Evolutionary conservation across 495 filamentous ascomycete genomes (phyloP).

Genomic region (Penicillium pancosmium): DNA sequence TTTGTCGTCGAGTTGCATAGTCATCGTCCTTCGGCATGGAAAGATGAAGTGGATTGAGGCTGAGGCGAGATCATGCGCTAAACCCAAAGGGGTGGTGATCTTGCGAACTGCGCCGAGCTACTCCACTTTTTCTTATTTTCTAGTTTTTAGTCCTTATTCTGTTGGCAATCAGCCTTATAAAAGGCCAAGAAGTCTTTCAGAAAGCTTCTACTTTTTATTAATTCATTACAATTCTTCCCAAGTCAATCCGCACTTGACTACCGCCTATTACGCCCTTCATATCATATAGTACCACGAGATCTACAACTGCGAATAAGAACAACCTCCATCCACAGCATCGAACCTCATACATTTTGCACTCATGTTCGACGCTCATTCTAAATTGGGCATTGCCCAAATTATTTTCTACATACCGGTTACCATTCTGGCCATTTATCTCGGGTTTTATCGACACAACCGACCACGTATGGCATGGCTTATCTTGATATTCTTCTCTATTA

Average conservation of each 20-base stretch:
- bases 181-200: no score
- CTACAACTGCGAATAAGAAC: no score
- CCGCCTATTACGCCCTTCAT: no score
- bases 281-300: no score
- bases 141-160: no score
- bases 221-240: no score
- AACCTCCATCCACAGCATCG: no score
- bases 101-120: slow-evolving; percentile 9
- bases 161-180: no score
- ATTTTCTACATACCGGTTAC: slow-evolving; percentile 29
- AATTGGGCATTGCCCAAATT: slow-evolving; percentile 28
- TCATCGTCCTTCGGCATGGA: neutral
- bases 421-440: slow-evolving; percentile 14
- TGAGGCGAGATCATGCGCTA: neutral
- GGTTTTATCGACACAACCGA: slow-evolving; percentile 22
- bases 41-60: neutral
- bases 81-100: slow-evolving; percentile 18
- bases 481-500: slow-evolving; percentile 14
- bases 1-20: no score
- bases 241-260: no score
- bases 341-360: neutral
- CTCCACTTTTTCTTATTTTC: neutral
- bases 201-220: no score
- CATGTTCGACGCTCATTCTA: slow-evolving; percentile 29
- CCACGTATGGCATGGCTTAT: slow-evolving; percentile 27